Percentiles rank a stretch among this genome's conserved stretches.
phyloP scores from a whole-genome alignment of 352 stramenopile genomes.

The Phytophthora foliorum region DNA sequence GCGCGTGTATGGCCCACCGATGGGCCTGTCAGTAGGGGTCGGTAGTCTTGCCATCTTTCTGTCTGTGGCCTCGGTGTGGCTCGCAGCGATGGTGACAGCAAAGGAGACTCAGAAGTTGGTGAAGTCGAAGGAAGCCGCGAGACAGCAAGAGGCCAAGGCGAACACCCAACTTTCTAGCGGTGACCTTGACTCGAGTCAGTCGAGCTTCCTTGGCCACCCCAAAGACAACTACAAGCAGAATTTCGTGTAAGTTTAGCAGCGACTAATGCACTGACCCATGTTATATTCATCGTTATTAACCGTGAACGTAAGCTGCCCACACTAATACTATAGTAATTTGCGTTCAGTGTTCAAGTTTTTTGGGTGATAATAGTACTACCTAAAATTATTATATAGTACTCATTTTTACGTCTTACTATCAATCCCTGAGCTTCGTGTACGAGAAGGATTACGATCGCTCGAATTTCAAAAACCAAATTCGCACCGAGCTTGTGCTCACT shows the following conservation, averaged over 20 bases:
- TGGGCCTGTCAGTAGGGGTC: slow-evolving; percentile 47
- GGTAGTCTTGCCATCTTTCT: slow-evolving; percentile 41
- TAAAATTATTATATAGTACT: too few species aligned
- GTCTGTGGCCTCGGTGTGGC: slow-evolving; percentile 44
- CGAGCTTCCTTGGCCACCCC: slow-evolving; percentile 22
- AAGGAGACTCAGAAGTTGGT: slow-evolving; percentile 30
- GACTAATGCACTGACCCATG: too few species aligned
- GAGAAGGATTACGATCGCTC: too few species aligned
- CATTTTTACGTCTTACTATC: too few species aligned
- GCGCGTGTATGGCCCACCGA: slow-evolving; percentile 50
- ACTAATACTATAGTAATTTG: too few species aligned
- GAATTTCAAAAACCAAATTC: too few species aligned
- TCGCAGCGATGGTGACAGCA: slow-evolving; percentile 31
- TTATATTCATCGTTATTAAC: too few species aligned
- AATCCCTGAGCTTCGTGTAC: too few species aligned
- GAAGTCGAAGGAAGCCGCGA: slow-evolving; percentile 19
- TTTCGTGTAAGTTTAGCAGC: slow-evolving; percentile 44
- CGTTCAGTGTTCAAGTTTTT: too few species aligned
- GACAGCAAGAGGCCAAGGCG: slow-evolving; percentile 30
- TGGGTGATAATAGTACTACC: too few species aligned
- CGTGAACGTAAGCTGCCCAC: too few species aligned
- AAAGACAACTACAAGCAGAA: slow-evolving; percentile 67
- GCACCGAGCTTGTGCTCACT: too few species aligned
- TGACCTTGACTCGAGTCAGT: slow-evolving; percentile 9
- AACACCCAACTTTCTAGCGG: slow-evolving; percentile 18